These are phyloP conservation scores for Alternaria sp. DNA, from an alignment of 2,329 filamentous ascomycete species.

Conservation along the genomic window DNA sequence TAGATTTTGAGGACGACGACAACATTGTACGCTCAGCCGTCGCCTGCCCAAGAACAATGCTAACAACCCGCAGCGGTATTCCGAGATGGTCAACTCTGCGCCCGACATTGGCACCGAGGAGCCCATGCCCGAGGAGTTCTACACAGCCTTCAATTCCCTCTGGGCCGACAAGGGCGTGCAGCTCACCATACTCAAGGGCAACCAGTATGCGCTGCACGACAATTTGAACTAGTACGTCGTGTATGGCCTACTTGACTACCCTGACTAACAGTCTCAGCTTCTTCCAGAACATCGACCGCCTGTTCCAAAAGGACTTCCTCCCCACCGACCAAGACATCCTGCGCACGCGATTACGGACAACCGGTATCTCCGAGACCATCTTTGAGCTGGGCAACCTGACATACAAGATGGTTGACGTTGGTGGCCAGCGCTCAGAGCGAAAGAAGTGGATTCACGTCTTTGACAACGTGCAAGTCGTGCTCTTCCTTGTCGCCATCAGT, in stretches of 20 bases:
- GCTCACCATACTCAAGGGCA: conserved; percentile 87
- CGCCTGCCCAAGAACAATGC: not conserved
- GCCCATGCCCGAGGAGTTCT: conserved; percentile 77
- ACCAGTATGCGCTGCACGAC: conserved; percentile 96
- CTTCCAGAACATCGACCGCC: conserved; percentile 72
- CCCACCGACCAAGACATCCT: conserved; percentile 95
- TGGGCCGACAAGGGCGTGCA: conserved; percentile 88
- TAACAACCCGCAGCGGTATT: conserved; percentile 68
- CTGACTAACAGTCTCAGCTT: conserved; percentile 67
- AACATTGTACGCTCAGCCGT: conserved; percentile 71
- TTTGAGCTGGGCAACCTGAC: conserved; percentile 92
- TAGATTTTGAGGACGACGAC: conserved; percentile 78
- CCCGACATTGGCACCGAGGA: conserved; percentile 85
- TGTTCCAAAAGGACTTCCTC: conserved; percentile 75
- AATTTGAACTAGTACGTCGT: conserved; percentile 85
- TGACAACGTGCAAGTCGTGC: conserved; percentile 88
- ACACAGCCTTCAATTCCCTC: conserved; percentile 81
- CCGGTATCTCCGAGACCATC: conserved; percentile 93
- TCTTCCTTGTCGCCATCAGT: conserved; percentile 94
- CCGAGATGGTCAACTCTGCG: conserved; percentile 78
- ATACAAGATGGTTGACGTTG: conserved; percentile 97
- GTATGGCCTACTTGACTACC: not conserved
- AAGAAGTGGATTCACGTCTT: conserved; percentile 99
- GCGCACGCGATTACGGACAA: conserved; percentile 87
- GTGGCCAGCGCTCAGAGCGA: conserved; percentile 88